Evolutionary conservation across 371 early-diverging fungal species (phyloP).

Genomic region (Zopfochytrium polystomum): DNA sequence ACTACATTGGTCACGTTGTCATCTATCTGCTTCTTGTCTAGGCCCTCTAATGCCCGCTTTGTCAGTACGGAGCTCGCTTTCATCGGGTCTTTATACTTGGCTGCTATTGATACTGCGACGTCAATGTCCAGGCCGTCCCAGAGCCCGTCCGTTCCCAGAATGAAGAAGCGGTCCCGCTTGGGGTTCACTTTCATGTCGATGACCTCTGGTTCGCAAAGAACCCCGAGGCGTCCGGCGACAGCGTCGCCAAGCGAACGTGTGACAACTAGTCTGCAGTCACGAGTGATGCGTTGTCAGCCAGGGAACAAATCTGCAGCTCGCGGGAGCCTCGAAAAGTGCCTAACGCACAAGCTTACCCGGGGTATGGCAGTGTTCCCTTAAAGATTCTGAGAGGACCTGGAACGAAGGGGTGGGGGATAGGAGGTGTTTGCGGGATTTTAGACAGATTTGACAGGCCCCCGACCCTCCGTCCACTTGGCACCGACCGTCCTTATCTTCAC

Average conservation of each 20-base stretch:
- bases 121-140: slow-evolving; percentile 46
- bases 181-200: slow-evolving; percentile 15
- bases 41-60: slow-evolving; percentile 33
- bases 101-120: slow-evolving; percentile 30
- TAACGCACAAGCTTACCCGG: slow-evolving; percentile 37
- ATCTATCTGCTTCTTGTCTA: slow-evolving; percentile 42
- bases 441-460: too few relatives aligned
- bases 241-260: slow-evolving; percentile 51
- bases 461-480: too few relatives aligned
- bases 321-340: neutral
- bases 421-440: too few relatives aligned
- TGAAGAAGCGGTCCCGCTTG: slow-evolving; percentile 31
- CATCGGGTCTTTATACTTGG: slow-evolving; percentile 22
- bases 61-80: slow-evolving; percentile 34
- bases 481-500: slow-evolving; percentile 28
- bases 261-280: slow-evolving; percentile 40
- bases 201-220: slow-evolving; percentile 45
- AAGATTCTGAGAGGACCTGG: slow-evolving; percentile 50
- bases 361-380: slow-evolving; percentile 53
- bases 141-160: slow-evolving; percentile 49
- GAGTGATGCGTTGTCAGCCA: too few relatives aligned
- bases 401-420: neutral
- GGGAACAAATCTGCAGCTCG: neutral
- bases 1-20: slow-evolving; percentile 52
- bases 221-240: slow-evolving; percentile 42